Evolutionary conservation across 1,284 basidiomycete species (phyloP).

Genomic region (Cutaneotrichosporon mucoides): DNA sequence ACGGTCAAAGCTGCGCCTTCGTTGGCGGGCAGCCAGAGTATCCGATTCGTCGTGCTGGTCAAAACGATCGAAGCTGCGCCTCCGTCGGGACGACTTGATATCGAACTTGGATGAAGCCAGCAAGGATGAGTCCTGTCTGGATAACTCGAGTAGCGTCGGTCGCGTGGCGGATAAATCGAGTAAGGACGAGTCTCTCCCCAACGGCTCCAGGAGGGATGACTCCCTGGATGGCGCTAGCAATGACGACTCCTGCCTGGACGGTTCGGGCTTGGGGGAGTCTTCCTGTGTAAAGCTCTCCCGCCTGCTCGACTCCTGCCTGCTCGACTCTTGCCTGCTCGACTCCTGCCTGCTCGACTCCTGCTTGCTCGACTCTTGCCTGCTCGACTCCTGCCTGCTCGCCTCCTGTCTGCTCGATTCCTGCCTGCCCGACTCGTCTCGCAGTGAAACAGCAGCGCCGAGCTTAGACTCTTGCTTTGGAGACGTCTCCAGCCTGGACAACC

Average conservation of each 20-base stretch:
- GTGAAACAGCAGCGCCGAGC: too few relatives aligned
- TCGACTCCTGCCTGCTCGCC: background rate
- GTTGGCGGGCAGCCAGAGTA: too few relatives aligned
- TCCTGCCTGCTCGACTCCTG: background rate
- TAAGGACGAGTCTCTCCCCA: background rate
- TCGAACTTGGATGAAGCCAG: too few relatives aligned
- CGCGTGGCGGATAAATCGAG: too few relatives aligned
- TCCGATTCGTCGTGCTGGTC: too few relatives aligned
- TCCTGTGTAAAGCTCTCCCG: background rate
- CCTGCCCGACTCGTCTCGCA: background rate
- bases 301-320: background rate
- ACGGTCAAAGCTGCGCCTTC: too few relatives aligned
- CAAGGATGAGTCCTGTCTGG: too few relatives aligned
- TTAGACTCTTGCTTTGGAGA: too few relatives aligned
- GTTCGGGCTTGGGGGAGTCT: background rate
- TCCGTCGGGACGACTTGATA: too few relatives aligned
- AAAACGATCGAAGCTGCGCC: too few relatives aligned
- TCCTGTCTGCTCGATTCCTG: background rate
- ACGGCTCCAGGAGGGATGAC: background rate
- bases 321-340: background rate
- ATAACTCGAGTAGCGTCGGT: too few relatives aligned
- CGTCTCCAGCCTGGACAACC: too few relatives aligned
- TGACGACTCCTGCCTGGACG: background rate
- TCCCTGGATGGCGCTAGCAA: background rate
- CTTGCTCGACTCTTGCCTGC: background rate